Conservation (phyloP, 2,329 filamentous ascomycete species). For the Alternaria infectoria region DNA sequence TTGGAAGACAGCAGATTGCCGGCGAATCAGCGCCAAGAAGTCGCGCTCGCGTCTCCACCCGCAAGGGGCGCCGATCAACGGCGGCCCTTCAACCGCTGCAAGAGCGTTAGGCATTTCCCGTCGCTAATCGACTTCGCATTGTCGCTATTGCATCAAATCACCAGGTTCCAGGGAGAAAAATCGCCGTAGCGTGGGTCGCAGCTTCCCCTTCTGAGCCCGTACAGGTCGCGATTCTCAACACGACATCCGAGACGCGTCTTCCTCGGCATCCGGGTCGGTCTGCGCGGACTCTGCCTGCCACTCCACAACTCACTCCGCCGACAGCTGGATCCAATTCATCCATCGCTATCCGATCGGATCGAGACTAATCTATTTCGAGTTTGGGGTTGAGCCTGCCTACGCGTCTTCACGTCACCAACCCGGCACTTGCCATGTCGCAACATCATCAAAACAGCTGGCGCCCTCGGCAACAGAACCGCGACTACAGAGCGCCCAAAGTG, state of each 20-base stretch:
- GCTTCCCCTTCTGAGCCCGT: background rate
- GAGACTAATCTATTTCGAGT: background rate
- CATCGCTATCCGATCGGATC: background rate
- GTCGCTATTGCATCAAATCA: background rate
- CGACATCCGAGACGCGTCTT: background rate
- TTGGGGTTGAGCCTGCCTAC: background rate
- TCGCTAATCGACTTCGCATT: background rate
- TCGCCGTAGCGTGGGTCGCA: background rate
- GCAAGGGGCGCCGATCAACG: slow-evolving; percentile 1
- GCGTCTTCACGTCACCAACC: background rate
- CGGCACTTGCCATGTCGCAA: background rate
- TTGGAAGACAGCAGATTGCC: background rate
- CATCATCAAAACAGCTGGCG: background rate
- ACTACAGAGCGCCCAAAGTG: background rate
- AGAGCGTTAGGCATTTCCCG: background rate
- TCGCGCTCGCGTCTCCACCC: background rate
- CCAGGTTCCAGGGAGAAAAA: no score
- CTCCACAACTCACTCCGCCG: background rate
- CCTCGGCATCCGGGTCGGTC: background rate
- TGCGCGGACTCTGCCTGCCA: background rate
- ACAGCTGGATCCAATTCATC: background rate
- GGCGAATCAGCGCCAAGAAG: background rate
- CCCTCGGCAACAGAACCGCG: background rate
- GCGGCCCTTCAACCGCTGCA: background rate
- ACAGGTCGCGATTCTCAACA: background rate